Percentiles rank a stretch among this genome's conserved stretches.
Conservation (phyloP, 1,284 basidiomycete genomes). For the Papiliotrema fonsecae region DNA sequence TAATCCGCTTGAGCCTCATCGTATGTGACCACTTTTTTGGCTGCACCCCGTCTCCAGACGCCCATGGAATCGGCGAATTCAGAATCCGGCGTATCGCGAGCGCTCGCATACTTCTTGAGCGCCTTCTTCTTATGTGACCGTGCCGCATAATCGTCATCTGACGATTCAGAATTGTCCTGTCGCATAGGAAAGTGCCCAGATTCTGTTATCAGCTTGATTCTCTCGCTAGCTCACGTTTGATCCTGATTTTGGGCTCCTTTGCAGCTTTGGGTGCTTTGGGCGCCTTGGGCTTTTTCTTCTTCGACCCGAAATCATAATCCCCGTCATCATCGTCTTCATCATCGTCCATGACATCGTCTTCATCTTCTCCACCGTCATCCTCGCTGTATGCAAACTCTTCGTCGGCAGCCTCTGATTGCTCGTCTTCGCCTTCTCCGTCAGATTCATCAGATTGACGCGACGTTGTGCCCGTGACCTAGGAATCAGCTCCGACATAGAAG, state of each 20-base stretch:
- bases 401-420: slow-evolving; percentile 10
- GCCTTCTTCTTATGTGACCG: slow-evolving; percentile 83
- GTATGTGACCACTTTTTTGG: slow-evolving; percentile 77
- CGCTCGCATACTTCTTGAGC: slow-evolving; percentile 44
- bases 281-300: slow-evolving; percentile 22
- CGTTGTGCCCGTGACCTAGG: not conserved
- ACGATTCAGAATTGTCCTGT: slow-evolving; percentile 44
- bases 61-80: slow-evolving; percentile 49
- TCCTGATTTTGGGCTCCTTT: slow-evolving; percentile 11
- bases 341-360: slow-evolving; percentile 24
- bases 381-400: slow-evolving; percentile 24
- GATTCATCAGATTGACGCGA: not conserved
- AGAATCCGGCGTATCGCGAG: slow-evolving; percentile 30
- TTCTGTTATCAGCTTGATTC: slow-evolving; percentile 7
- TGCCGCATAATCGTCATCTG: slow-evolving; percentile 81
- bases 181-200: slow-evolving; percentile 27
- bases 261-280: slow-evolving; percentile 16
- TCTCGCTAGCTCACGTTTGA: slow-evolving; percentile 14
- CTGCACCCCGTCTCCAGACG: slow-evolving; percentile 73
- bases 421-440: slow-evolving; percentile 13
- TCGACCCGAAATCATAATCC: slow-evolving; percentile 34
- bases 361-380: slow-evolving; percentile 33
- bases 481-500: not conserved
- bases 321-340: slow-evolving; percentile 27
- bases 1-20: slow-evolving; percentile 49